These are phyloP conservation scores for Fusarium agapanthi DNA, from an alignment of 2,329 filamentous ascomycete species.

Conservation along the genomic window DNA sequence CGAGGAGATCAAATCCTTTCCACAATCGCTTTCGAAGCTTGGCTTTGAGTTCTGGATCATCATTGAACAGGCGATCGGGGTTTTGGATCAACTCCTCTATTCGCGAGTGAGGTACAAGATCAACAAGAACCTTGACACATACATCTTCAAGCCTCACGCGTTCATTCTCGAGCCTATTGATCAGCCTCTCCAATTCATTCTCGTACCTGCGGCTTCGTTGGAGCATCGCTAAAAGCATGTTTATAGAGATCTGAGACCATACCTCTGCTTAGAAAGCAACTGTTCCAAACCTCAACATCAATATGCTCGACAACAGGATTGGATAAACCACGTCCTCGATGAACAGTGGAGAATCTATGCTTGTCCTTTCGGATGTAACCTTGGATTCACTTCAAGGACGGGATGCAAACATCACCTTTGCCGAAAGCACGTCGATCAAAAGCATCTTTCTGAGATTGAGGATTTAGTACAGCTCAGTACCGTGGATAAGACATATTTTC, in stretches of 20 bases:
- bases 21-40: neutral
- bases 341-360: neutral
- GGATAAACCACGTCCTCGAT: neutral
- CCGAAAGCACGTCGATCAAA: rapidly evolving
- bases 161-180: neutral
- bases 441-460: neutral
- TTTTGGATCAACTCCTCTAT: neutral
- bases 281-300: neutral
- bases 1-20: neutral
- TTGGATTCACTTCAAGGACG: rapidly evolving
- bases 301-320: neutral
- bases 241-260: neutral
- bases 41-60: neutral
- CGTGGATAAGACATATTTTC: neutral
- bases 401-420: neutral
- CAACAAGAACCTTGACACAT: rapidly evolving
- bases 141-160: neutral
- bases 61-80: rapidly evolving
- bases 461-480: neutral
- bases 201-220: neutral
- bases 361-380: neutral
- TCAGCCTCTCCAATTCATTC: neutral
- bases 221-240: neutral
- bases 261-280: neutral
- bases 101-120: neutral